Conservation (phyloP, 23 red algal species). For the Gracilaria gracilis region DNA sequence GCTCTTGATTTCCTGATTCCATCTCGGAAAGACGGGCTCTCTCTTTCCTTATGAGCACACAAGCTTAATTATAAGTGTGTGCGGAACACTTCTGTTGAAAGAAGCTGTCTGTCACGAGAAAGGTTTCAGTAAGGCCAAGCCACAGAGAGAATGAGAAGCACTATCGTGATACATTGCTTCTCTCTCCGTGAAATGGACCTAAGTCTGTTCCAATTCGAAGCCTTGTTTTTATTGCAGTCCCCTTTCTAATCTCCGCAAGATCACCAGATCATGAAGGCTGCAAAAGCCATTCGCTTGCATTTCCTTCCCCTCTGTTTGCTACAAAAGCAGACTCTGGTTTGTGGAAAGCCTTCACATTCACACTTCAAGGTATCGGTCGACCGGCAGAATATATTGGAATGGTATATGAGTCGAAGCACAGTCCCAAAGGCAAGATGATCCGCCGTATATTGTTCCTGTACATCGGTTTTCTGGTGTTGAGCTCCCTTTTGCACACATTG, state of each 20-base stretch:
- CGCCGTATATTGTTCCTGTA: not conserved
- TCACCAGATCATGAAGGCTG: not conserved
- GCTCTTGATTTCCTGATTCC: no score
- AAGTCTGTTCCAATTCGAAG: constrained; percentile 7
- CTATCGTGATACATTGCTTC: not conserved
- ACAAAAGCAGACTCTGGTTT: not conserved
- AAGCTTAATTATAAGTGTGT: no score
- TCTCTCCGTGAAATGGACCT: not conserved
- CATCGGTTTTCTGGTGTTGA: not conserved
- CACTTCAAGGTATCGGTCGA: not conserved
- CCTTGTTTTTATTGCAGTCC: not conserved
- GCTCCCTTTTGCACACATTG: not conserved
- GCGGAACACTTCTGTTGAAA: no score
- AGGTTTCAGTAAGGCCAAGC: no score
- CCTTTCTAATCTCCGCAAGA: not conserved
- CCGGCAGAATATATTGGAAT: not conserved
- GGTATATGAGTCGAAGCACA: no score
- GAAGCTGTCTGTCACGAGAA: no score
- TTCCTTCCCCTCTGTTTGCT: not conserved
- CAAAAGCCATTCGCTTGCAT: not conserved
- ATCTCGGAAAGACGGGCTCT: no score
- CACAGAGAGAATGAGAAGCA: no score
- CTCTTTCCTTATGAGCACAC: no score
- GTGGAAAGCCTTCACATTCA: not conserved
- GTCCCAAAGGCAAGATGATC: not conserved